Conservation (phyloP, 2,329 filamentous ascomycete genomes). For the Tothia fuscella region DNA sequence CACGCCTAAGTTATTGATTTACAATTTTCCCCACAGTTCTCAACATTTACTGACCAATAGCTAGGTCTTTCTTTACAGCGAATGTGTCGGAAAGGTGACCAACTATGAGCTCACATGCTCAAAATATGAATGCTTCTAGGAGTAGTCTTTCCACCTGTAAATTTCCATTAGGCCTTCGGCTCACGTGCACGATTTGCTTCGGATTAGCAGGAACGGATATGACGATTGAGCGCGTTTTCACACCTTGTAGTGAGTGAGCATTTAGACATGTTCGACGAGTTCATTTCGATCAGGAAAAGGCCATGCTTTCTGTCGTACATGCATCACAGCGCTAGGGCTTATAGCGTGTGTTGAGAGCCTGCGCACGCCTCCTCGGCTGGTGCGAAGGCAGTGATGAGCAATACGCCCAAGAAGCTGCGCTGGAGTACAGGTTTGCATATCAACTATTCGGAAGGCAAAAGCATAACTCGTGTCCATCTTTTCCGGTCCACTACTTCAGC, state of each 20-base stretch:
- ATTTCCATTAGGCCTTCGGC: constrained; percentile 4
- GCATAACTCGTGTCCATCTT: constrained; percentile 8
- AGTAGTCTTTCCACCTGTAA: constrained; percentile 6
- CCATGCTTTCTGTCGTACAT: constrained; percentile 9
- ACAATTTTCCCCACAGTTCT: constrained; percentile 7
- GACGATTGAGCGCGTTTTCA: constrained; percentile 8
- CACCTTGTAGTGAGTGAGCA: constrained; percentile 8
- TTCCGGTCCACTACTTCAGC: constrained; percentile 8
- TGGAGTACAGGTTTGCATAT: not conserved
- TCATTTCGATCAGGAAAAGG: constrained; percentile 7
- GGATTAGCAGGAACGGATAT: constrained; percentile 8
- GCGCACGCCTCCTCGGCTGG: not conserved
- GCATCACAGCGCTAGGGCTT: constrained; percentile 1
- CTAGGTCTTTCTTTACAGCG: constrained; percentile 8
- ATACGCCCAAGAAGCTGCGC: constrained; percentile 2
- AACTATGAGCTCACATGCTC: constrained; percentile 4
- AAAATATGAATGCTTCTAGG: constrained; percentile 2
- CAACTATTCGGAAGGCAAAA: constrained; percentile 5
- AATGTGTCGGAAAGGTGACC: constrained; percentile 6
- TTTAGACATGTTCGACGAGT: constrained; percentile 3
- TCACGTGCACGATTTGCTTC: constrained; percentile 8
- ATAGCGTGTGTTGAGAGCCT: constrained; percentile 2
- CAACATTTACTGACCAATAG: constrained; percentile 8
- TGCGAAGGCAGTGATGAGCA: constrained; percentile 4
- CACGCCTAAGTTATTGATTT: constrained; percentile 5